Evolutionary conservation across 352 stramenopile genomes (phyloP).

Genomic region (Ochromonadaceae sp.): DNA sequence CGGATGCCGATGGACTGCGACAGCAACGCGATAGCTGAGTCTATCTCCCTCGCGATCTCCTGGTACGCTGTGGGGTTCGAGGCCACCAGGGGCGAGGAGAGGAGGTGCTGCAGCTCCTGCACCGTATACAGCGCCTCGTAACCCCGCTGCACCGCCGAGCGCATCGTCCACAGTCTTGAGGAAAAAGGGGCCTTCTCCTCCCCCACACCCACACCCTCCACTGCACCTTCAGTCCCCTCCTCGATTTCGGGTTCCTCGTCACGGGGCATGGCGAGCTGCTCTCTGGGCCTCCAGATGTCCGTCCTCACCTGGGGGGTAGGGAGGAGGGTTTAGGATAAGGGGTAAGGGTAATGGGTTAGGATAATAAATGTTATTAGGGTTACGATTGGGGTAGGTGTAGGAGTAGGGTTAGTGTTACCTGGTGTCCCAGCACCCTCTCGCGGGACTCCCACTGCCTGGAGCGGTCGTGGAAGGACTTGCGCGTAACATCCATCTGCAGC

Average conservation of each 20-base stretch:
- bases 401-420: too few relatives aligned
- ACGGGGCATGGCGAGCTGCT: too few relatives aligned
- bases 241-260: too few relatives aligned
- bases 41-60: constrained; percentile 5
- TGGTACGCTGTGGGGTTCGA: not conserved
- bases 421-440: constrained; percentile 5
- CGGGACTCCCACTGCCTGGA: not conserved
- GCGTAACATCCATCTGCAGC: not conserved
- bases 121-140: constrained; percentile 14
- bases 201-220: too few relatives aligned
- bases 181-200: constrained; percentile 2
- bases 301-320: too few relatives aligned
- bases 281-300: too few relatives aligned
- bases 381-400: too few relatives aligned
- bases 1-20: constrained; percentile 11
- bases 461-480: not conserved
- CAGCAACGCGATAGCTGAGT: not conserved
- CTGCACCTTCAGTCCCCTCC: too few relatives aligned
- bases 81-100: not conserved
- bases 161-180: not conserved
- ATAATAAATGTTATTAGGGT: too few relatives aligned
- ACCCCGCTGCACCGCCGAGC: not conserved
- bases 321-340: too few relatives aligned
- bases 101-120: constrained; percentile 5
- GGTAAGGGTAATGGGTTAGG: too few relatives aligned